Conservation (phyloP, 208 protist genomes). For the Endotrypanum monterogeii region DNA sequence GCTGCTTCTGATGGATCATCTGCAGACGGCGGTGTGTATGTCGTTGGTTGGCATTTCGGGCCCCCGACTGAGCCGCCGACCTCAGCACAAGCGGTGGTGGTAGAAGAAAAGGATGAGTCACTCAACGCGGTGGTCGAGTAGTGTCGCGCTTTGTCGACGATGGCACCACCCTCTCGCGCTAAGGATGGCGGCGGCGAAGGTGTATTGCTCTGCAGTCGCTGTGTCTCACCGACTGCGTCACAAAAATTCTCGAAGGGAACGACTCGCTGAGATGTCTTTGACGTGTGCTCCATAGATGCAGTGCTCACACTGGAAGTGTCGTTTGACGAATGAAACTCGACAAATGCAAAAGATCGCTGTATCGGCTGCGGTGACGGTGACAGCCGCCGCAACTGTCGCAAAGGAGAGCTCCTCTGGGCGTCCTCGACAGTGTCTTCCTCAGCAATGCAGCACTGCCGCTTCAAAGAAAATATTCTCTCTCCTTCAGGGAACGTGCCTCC, state of each 20-base stretch:
- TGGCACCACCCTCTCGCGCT: not conserved
- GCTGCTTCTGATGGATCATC: not conserved
- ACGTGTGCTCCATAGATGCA: not conserved
- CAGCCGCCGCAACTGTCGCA: not conserved
- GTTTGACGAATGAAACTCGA: not conserved
- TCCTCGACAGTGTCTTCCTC: not conserved
- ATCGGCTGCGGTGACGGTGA: not conserved
- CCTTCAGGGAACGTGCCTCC: not conserved
- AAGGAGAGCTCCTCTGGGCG: not conserved
- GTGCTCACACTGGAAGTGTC: not conserved
- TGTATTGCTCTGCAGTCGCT: conserved; percentile 25
- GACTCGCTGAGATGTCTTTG: not conserved
- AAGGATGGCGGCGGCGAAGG: not conserved
- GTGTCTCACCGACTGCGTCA: conserved; percentile 15
- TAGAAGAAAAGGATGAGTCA: not conserved
- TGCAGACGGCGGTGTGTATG: not conserved
- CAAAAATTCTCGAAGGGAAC: not conserved
- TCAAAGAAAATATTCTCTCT: not conserved
- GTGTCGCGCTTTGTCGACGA: not conserved
- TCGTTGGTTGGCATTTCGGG: not conserved
- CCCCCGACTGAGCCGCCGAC: not conserved
- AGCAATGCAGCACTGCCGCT: conserved; percentile 1
- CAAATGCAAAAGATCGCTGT: not conserved
- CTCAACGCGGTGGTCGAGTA: not conserved
- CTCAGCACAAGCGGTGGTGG: not conserved